Evolutionary conservation across 2,329 filamentous ascomycete genomes (phyloP).

Genomic region (Botrytis sinoallii): DNA sequence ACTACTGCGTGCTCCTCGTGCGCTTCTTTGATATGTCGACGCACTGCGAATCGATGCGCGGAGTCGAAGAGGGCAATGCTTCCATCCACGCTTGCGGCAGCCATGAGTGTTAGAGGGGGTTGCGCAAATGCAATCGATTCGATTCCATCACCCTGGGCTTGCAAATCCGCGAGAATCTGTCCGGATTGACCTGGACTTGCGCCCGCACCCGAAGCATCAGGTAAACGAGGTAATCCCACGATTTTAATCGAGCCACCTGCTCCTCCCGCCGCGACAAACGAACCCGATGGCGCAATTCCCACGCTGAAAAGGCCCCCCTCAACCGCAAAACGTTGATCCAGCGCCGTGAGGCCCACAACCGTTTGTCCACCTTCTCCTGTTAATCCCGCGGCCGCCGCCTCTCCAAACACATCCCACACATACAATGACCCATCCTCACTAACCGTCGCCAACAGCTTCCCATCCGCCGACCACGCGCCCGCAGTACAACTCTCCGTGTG

Average conservation of each 20-base stretch:
- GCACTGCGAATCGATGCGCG: slow-evolving; percentile 79
- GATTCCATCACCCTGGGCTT: slow-evolving; percentile 74
- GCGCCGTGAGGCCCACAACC: slow-evolving; percentile 71
- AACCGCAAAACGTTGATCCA: slow-evolving; percentile 87
- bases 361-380: slow-evolving; percentile 56
- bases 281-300: slow-evolving; percentile 74
- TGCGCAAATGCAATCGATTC: slow-evolving; percentile 71
- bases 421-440: slow-evolving; percentile 85
- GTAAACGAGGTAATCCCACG: slow-evolving; percentile 70
- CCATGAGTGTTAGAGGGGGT: slow-evolving; percentile 52
- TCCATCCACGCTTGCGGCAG: slow-evolving; percentile 68
- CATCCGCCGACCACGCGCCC: slow-evolving; percentile 86
- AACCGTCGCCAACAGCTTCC: slow-evolving; percentile 80
- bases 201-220: slow-evolving; percentile 31
- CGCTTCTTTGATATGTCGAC: slow-evolving; percentile 75
- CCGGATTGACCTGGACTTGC: slow-evolving; percentile 52
- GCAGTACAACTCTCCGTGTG: slow-evolving; percentile 85
- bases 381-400: slow-evolving; percentile 49
- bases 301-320: slow-evolving; percentile 90
- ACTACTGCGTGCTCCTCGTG: slow-evolving; percentile 90
- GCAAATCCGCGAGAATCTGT: slow-evolving; percentile 76
- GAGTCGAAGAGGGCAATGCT: slow-evolving; percentile 85
- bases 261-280: slow-evolving; percentile 81
- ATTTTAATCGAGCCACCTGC: slow-evolving; percentile 83
- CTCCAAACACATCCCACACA: slow-evolving; percentile 67